Conservation (phyloP, 1,284 basidiomycete genomes). For the Puccinia coronata region DNA sequence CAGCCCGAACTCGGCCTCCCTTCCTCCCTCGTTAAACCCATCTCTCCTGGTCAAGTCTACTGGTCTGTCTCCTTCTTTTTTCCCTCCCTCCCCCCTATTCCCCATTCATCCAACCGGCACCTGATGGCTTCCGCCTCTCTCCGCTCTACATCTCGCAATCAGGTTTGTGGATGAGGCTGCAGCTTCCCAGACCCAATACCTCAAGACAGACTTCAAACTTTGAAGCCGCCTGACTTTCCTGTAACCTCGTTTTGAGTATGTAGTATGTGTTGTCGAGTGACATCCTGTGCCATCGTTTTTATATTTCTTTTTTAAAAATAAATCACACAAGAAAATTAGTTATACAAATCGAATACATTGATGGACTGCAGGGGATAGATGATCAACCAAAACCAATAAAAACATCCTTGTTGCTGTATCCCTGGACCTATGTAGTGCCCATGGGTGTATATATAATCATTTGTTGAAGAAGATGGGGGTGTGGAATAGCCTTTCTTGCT, state of each 20-base stretch:
- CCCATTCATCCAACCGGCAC: too few species aligned
- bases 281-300: too few species aligned
- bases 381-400: background rate
- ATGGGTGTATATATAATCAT: too few species aligned
- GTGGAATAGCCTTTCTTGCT: too few species aligned
- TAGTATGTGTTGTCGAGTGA: background rate
- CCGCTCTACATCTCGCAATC: background rate
- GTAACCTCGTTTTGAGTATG: background rate
- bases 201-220: slow-evolving; percentile 51
- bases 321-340: background rate
- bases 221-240: background rate
- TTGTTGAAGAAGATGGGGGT: too few species aligned
- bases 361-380: background rate
- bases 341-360: background rate
- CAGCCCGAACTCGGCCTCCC: slow-evolving; percentile 64
- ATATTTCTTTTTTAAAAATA: background rate
- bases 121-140: background rate
- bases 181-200: slow-evolving; percentile 46
- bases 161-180: slow-evolving; percentile 57
- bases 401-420: background rate
- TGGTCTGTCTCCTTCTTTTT: slow-evolving; percentile 63
- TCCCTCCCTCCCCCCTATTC: background rate
- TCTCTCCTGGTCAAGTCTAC: slow-evolving; percentile 77
- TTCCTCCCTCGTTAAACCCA: slow-evolving; percentile 76
- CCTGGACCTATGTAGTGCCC: too few species aligned